phyloP scores from a whole-genome alignment of 192 early-diverging fungal genomes.

The Umbelopsis vinacea region DNA sequence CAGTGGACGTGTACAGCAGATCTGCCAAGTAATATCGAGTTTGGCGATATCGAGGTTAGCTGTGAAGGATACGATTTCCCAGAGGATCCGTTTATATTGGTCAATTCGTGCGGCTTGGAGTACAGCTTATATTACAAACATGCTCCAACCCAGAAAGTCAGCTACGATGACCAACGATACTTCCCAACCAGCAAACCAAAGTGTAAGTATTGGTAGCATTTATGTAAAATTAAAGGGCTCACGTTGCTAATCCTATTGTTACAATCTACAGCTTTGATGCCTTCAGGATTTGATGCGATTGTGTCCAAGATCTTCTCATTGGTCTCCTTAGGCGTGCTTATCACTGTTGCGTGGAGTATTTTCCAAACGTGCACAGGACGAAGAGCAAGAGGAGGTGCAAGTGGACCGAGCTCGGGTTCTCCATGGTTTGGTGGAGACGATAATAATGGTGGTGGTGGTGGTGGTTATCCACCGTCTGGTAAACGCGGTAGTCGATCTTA shows the following conservation, averaged over 20 bases:
- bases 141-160: slow-evolving; percentile 1
- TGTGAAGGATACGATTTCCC: slow-evolving; percentile 50
- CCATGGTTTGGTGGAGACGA: slow-evolving; percentile 15
- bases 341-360: background rate
- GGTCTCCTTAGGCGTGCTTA: background rate
- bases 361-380: background rate
- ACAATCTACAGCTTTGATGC: background rate
- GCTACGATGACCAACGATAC: slow-evolving; percentile 26
- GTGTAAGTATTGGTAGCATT: slow-evolving; percentile 2
- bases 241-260: no score
- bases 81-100: slow-evolving; percentile 48
- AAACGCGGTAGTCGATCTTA: background rate
- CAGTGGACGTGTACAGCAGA: slow-evolving; percentile 55
- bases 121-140: slow-evolving; percentile 41
- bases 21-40: slow-evolving; percentile 41
- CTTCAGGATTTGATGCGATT: background rate
- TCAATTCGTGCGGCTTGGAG: slow-evolving; percentile 49
- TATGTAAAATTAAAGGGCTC: background rate
- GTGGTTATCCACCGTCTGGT: background rate
- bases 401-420: background rate
- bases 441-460: slow-evolving; percentile 1
- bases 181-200: slow-evolving; percentile 25
- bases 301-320: background rate
- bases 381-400: background rate
- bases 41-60: slow-evolving; percentile 44